Evolutionary conservation across 352 stramenopile genomes (phyloP).

Genomic region (Globisporangium emineosum): DNA sequence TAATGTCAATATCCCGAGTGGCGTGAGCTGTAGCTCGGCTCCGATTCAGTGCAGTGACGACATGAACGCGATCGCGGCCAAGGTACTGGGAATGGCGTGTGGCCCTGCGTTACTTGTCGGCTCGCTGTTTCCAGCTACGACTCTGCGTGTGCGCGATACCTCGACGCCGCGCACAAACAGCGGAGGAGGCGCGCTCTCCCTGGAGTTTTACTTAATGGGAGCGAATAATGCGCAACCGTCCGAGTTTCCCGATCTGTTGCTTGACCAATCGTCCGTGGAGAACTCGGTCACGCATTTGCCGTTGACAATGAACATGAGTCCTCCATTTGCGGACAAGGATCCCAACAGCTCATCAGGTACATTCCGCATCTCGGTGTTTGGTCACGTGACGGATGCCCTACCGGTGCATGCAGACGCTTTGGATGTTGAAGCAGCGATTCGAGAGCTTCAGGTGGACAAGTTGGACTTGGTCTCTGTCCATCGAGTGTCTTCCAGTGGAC

Average conservation of each 20-base stretch:
- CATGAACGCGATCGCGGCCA: not conserved
- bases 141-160: slow-evolving; percentile 12
- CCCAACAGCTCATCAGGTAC: not conserved
- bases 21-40: slow-evolving; percentile 7
- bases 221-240: not conserved
- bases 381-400: slow-evolving; percentile 2
- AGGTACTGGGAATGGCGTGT: slow-evolving; percentile 13
- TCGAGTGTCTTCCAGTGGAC: not conserved
- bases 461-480: slow-evolving; percentile 7
- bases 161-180: not conserved
- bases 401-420: slow-evolving; percentile 8
- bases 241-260: slow-evolving; percentile 10
- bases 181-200: not conserved
- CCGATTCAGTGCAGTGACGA: slow-evolving; percentile 7
- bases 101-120: not conserved
- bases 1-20: not conserved
- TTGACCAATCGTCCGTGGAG: slow-evolving; percentile 6
- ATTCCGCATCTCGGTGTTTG: slow-evolving; percentile 15
- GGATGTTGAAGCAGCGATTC: slow-evolving; percentile 13
- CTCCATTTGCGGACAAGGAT: not conserved
- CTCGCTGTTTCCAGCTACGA: slow-evolving; percentile 1
- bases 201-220: slow-evolving; percentile 6
- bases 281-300: slow-evolving; percentile 1
- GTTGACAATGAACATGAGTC: not conserved
- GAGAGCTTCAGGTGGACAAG: not conserved